A percentile compares a stretch with the other conserved stretches of the same genome.
These are phyloP conservation scores for Byssothecium circinans DNA, from an alignment of 2,329 filamentous ascomycete species.

Conservation along the genomic window DNA sequence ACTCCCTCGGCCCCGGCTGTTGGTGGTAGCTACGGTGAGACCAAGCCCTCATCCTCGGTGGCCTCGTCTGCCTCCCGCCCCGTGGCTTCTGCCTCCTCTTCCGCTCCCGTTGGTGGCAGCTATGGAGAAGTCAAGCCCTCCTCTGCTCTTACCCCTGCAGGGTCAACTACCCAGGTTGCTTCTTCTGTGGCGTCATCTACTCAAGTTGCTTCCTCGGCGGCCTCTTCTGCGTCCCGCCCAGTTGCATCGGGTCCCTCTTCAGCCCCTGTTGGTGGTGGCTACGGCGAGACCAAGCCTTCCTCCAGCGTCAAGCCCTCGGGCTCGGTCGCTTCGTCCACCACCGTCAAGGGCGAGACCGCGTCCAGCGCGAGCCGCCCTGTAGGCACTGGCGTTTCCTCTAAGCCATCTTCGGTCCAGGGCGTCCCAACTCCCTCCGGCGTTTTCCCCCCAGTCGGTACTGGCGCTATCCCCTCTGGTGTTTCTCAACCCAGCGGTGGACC, in stretches of 20 bases:
- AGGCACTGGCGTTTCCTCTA: conserved; percentile 6
- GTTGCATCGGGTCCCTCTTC: neutral
- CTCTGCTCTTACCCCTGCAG: neutral
- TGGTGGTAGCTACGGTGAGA: neutral
- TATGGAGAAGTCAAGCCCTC: neutral
- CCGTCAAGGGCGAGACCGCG: neutral
- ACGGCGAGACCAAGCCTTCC: conserved; percentile 1
- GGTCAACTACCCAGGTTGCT: neutral
- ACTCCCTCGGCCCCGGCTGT: neutral
- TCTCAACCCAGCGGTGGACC: conserved; percentile 7
- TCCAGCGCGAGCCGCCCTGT: conserved; percentile 6
- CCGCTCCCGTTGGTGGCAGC: neutral
- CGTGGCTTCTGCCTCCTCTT: neutral
- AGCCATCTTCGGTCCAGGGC: neutral
- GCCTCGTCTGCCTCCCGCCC: conserved; percentile 5
- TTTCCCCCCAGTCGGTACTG: conserved; percentile 16
- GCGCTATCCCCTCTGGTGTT: conserved; percentile 8
- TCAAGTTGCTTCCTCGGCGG: neutral
- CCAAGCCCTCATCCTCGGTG: conserved; percentile 1
- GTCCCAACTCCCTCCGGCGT: conserved; percentile 9
- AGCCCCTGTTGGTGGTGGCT: neutral
- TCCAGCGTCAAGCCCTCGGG: conserved; percentile 1
- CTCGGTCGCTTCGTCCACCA: neutral
- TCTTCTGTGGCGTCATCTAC: neutral
- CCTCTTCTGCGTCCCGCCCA: neutral